A percentile compares a stretch with the other conserved stretches of the same genome.
Conservation (phyloP, 1,139 yeast genomes). For the Debaryomycetaceae sp. region DNA sequence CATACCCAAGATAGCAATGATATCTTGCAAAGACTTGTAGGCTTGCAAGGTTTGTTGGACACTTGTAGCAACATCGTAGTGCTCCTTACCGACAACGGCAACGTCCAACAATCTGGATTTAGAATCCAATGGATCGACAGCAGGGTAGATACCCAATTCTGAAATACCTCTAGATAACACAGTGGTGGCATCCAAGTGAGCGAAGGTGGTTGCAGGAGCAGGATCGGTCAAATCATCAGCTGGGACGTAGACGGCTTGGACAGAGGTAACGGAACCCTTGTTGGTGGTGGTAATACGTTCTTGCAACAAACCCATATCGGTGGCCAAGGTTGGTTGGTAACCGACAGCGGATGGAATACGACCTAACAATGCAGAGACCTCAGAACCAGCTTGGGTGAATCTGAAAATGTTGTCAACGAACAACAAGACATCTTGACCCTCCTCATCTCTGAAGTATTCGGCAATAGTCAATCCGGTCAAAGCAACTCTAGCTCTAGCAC, state of each 20-base stretch:
- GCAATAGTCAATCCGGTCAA: conserved; percentile 99
- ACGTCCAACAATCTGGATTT: conserved; percentile 98
- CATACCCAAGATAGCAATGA: conserved; percentile 99
- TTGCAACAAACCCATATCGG: conserved; percentile 99
- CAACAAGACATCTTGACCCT: conserved; percentile 99
- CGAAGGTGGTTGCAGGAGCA: conserved; percentile 99
- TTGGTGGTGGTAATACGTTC: conserved; percentile 99
- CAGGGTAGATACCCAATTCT: conserved; percentile 99
- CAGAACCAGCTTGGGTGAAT: conserved; percentile 99
- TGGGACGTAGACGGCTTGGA: conserved; percentile 99
- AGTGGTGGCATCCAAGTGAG: conserved; percentile 99
- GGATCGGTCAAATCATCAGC: conserved; percentile 99
- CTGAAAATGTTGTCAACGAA: conserved; percentile 99
- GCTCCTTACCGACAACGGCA: conserved; percentile 97
- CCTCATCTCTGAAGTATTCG: conserved; percentile 99
- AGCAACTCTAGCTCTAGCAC: conserved; percentile 99
- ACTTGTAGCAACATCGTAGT: conserved; percentile 88
- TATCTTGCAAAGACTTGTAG: conserved; percentile 99
- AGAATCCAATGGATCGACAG: conserved; percentile 99
- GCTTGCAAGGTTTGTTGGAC: conserved; percentile 99
- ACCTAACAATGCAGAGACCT: conserved; percentile 99
- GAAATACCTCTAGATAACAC: conserved; percentile 99
- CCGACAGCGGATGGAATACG: conserved; percentile 99
- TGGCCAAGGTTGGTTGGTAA: conserved; percentile 99
- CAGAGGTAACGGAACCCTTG: conserved; percentile 99